Evolutionary conservation across 2,329 filamentous ascomycete genomes (phyloP).

Genomic region (Byssoonygena ceratinophila): DNA sequence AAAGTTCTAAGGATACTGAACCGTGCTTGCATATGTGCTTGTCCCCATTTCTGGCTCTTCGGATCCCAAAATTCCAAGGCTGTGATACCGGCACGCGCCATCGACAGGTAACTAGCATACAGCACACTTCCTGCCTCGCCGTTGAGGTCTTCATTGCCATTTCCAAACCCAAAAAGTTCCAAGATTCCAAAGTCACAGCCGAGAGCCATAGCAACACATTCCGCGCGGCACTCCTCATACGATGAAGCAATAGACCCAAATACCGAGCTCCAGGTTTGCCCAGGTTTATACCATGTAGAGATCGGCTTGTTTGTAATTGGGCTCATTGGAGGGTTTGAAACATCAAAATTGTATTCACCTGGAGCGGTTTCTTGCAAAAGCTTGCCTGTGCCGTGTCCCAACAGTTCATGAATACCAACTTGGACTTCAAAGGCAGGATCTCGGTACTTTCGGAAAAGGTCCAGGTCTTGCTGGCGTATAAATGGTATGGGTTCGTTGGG

Average conservation of each 20-base stretch:
- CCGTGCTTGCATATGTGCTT: constrained; percentile 81
- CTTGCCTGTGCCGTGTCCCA: constrained; percentile 86
- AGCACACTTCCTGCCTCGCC: constrained; percentile 75
- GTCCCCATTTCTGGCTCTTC: constrained; percentile 81
- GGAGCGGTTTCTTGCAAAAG: constrained; percentile 77
- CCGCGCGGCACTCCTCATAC: constrained; percentile 90
- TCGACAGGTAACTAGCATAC: constrained; percentile 77
- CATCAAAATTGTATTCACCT: constrained; percentile 80
- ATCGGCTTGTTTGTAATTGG: constrained; percentile 69
- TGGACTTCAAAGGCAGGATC: constrained; percentile 89
- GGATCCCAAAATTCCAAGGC: constrained; percentile 94
- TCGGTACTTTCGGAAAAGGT: constrained; percentile 68
- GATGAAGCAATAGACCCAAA: constrained; percentile 79
- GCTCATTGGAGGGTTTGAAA: constrained; percentile 66
- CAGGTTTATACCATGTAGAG: constrained; percentile 82
- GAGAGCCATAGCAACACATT: constrained; percentile 85
- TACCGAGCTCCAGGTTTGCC: constrained; percentile 87
- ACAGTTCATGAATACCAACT: constrained; percentile 84
- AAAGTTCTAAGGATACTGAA: constrained; percentile 72
- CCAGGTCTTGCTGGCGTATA: constrained; percentile 66
- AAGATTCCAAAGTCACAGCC: constrained; percentile 81
- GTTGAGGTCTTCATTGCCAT: constrained; percentile 62
- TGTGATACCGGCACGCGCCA: constrained; percentile 84
- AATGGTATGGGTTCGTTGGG: constrained; percentile 89
- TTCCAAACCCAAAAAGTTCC: constrained; percentile 81